Base-by-base conservation (phyloP, 106 monocot species). In the Dioscorea alata region DNA sequence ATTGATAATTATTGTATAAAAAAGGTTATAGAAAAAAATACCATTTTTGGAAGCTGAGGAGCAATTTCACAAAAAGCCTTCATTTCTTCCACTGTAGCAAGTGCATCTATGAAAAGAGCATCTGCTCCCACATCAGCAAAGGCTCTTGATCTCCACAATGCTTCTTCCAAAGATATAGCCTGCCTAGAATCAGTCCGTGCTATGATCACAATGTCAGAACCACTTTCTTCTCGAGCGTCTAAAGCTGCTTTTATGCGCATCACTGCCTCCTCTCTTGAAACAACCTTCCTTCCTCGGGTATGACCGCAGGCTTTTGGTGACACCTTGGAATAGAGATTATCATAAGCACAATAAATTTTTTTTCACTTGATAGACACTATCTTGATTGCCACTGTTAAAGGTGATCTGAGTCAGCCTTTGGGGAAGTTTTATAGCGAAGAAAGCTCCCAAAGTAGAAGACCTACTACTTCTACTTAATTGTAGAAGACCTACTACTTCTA, bases 261-360 rank as follows among this genome's bases (percentile, higher is more conserved):
- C 13, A 97, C 71, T 6, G 92, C 69, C 69, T 99, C 97, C 70
- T 90, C 89, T 64, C 92, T 87, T 54, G 92, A 85, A 65, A 87
- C 97, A 54, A 99, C 97, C 76, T 85, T 92, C 73, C 97, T 80
- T 72, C 97, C 97, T 16, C 61, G 82, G 50, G 97, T 99, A 79
- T 99, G 97, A 1, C 97, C 97, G 64, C 97, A 99, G 22, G 97
- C 97, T 92, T 99, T 97, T 74, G 97, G 97, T 68, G 92, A 74
- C 24, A 87, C 77, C 96, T 97, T 59, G 61, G 18, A 75, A 72
- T 32, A 57, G 62, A 1, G 53, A 28, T 19, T 65, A 70, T 53
- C 33, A 74, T 54, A 60, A 70, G 22, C 15, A 61, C 49, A 64
- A 65, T 65, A 57, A 74, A 12, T 4, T 18, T 54, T 54, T 54